Evolutionary conservation across 2,329 filamentous ascomycete genomes (phyloP).

Genomic region (Nigrospora oryzae): DNA sequence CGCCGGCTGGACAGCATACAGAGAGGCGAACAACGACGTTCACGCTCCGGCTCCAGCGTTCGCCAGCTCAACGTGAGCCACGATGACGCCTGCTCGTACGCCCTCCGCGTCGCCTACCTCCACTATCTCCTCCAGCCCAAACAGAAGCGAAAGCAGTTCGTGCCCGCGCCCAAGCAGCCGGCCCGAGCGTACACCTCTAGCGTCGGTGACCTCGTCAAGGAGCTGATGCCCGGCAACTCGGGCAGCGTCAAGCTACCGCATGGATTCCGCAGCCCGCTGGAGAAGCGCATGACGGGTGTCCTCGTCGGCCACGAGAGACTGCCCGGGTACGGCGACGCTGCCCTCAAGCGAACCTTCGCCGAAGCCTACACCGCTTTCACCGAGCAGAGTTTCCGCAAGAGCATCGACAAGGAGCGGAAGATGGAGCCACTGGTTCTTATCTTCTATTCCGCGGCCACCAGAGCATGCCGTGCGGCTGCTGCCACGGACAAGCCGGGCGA

Average conservation of each 20-base stretch:
- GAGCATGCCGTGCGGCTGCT: slow-evolving; percentile 64
- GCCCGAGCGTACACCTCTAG: slow-evolving; percentile 58
- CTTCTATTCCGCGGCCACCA: slow-evolving; percentile 91
- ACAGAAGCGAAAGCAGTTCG: slow-evolving; percentile 81
- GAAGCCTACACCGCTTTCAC: slow-evolving; percentile 92
- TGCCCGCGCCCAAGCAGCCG: slow-evolving; percentile 55
- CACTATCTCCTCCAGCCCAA: slow-evolving; percentile 89
- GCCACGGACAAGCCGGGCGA: slow-evolving; percentile 63
- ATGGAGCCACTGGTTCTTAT: slow-evolving; percentile 91
- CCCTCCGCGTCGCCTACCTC: slow-evolving; percentile 83
- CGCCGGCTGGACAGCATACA: slow-evolving; percentile 36
- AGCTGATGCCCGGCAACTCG: slow-evolving; percentile 55
- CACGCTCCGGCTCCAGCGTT: slow-evolving; percentile 36
- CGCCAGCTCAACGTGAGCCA: slow-evolving; percentile 43
- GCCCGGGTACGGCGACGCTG: slow-evolving; percentile 83
- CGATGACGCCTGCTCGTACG: slow-evolving; percentile 86
- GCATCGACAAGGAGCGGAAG: slow-evolving; percentile 87
- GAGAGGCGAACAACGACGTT: slow-evolving; percentile 26
- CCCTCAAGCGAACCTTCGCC: slow-evolving; percentile 88
- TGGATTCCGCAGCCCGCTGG: slow-evolving; percentile 40
- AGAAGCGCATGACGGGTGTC: slow-evolving; percentile 73
- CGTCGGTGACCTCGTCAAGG: slow-evolving; percentile 80
- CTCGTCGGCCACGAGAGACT: slow-evolving; percentile 74
- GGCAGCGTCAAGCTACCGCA: slow-evolving; percentile 48
- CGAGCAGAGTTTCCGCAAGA: slow-evolving; percentile 77